Percentiles rank a stretch among this genome's conserved stretches.
Evolutionary conservation across 2,329 filamentous ascomycete genomes (phyloP).

Genomic region (Cladophialophora immunda): DNA sequence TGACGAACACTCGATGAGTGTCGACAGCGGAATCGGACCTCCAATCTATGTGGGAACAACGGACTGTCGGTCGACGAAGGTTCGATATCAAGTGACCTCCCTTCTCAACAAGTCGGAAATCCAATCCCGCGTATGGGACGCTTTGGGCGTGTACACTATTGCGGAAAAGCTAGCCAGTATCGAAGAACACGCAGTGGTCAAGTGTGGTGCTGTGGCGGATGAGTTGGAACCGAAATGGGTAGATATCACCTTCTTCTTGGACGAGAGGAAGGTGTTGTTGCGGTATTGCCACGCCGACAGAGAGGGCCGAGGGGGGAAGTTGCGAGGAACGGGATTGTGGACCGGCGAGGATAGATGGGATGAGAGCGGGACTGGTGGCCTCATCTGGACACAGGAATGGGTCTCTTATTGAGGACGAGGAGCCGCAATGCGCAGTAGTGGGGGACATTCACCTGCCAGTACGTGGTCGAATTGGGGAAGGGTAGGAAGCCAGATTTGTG

Average conservation of each 20-base stretch:
- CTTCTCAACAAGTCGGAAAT: slow-evolving; percentile 32
- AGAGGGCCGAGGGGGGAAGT: slow-evolving; percentile 27
- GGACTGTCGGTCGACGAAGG: slow-evolving; percentile 36
- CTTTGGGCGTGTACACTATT: slow-evolving; percentile 37
- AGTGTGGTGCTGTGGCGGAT: slow-evolving; percentile 24
- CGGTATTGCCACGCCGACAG: slow-evolving; percentile 37
- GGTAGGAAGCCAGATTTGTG: too few species aligned
- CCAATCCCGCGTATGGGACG: slow-evolving; percentile 33
- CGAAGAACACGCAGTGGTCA: slow-evolving; percentile 40
- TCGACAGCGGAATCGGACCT: slow-evolving; percentile 40
- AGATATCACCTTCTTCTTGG: slow-evolving; percentile 40
- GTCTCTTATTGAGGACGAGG: slow-evolving; percentile 24
- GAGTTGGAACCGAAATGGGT: slow-evolving; percentile 39
- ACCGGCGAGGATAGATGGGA: slow-evolving; percentile 20
- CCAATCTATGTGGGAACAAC: slow-evolving; percentile 29
- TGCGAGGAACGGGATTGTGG: slow-evolving; percentile 31
- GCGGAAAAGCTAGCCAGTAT: slow-evolving; percentile 38
- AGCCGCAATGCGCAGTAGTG: not conserved
- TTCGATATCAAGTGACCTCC: slow-evolving; percentile 38
- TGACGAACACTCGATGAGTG: slow-evolving; percentile 34
- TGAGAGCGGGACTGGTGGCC: slow-evolving; percentile 35
- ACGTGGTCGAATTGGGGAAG: too few species aligned
- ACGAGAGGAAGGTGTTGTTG: slow-evolving; percentile 36
- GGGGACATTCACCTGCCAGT: not conserved
- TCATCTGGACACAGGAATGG: slow-evolving; percentile 42